Base-by-base conservation (phyloP, 208 protist species). In the Acanthamoeba quina region DNA sequence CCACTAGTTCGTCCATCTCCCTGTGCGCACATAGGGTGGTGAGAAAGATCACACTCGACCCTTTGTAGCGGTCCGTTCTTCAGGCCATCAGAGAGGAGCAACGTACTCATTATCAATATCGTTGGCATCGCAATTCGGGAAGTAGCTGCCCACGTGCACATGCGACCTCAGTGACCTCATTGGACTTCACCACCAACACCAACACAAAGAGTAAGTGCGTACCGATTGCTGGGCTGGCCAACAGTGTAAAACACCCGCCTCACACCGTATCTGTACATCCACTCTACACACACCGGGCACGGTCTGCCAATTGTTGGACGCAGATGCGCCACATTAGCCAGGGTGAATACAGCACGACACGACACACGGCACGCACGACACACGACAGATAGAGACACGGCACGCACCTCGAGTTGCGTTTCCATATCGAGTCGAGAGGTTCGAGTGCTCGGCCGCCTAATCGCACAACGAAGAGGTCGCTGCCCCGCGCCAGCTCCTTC, bases 381-480 rank as follows among this genome's bases (percentile, higher is more conserved):
- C n/a, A 19, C 54, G 19, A 19, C 54, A 56, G 54, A 21, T 58
- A 3, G 19, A 58, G 10, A 29, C 60, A 21, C 60, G 60, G 7
- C 13, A 37, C 26, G 19, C 29, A 92, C 86, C 86, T 70, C 26
- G 86, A 92, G 86, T 92, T 92, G 6, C 86, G 86, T 29, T 72
- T 52, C 86, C 56, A 92, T 52, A 92, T 78, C 24, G 86, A 76
- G 17, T 92, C 86, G 15, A 78, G 47, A 29, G 78, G 78, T 29
- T 92, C 86, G 41, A 78, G 29, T 17, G 86, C 56, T 29, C 86
- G 17, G 24, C 86, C 86, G 3, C 86, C 86, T 24, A 92, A 56
- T 78, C 86, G 86, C 26, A 92, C 86, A 7, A 92, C 86, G 49
- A 92, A 78, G 86, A 92, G 56, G 41, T 92, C 86, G 37, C 86